Conservation (phyloP, 345 rosid species). For the Leavenworthia alabamica region DNA sequence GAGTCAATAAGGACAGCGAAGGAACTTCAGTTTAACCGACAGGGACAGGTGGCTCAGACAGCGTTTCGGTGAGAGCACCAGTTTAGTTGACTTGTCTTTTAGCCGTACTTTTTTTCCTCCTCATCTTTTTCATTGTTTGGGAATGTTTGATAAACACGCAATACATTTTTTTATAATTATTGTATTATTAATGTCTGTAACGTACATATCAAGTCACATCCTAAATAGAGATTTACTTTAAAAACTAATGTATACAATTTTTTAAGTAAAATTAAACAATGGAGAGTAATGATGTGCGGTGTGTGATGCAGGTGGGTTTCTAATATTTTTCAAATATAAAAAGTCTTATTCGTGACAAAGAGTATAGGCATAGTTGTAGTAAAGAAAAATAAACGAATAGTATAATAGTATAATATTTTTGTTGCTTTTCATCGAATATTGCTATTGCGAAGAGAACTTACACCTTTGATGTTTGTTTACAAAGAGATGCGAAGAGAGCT, state of each 20-base stretch:
- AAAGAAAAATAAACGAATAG: not conserved
- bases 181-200: not conserved
- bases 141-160: slow-evolving; percentile 17
- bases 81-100: slow-evolving; percentile 31
- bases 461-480: too few relatives aligned
- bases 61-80: slow-evolving; percentile 41
- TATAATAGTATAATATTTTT: not conserved
- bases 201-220: slow-evolving; percentile 14
- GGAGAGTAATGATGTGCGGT: not conserved
- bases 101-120: not conserved
- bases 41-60: slow-evolving; percentile 17
- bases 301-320: slow-evolving; percentile 12
- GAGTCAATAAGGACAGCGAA: slow-evolving; percentile 34
- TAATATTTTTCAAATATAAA: not conserved
- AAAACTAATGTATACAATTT: not conserved
- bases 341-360: slow-evolving; percentile 20
- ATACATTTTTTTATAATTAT: not conserved
- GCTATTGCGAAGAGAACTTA: not conserved
- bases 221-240: not conserved
- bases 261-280: not conserved
- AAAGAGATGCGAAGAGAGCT: not conserved
- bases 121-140: not conserved
- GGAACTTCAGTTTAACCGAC: slow-evolving; percentile 26
- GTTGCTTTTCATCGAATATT: not conserved
- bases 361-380: slow-evolving; percentile 6